Base-by-base conservation (phyloP, 2,329 filamentous ascomycete genomes). In the Alternaria infectoria region DNA sequence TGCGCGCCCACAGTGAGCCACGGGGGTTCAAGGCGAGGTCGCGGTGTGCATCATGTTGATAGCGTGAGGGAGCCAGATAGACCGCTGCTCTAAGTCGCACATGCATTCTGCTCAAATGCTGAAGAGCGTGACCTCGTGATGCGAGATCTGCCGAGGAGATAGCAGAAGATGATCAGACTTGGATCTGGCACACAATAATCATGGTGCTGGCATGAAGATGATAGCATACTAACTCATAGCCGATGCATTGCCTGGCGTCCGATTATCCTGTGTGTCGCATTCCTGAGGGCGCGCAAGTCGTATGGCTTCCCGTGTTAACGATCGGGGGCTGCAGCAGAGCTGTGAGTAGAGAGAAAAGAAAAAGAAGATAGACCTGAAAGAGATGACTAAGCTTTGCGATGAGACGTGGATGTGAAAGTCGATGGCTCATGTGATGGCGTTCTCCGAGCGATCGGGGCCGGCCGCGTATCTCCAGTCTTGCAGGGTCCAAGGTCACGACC, bases 371-470 rank as follows among this genome's bases (percentile, higher is more conserved):
- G 36, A 40, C 36, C n/a, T 17, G 0, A 17, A 17, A 40, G 36
- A 40, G 36, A 40, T 40, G 36, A 17, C 36, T 40, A 40, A 40
- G 36, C 36, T 40, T 40, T 40, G 36, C 36, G 15, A 21, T n/a
- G 55, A n/a, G 9, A 46, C 40, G 23, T 59, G 19, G 49, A 49
- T 19, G 57, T 17, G 44, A 26, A 40, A n/a, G n/a, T 21, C 17
- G 30, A 36, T 13, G 46, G 44, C n/a, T 50, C 21, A 10, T 21
- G 46, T 54, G 54, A 45, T 55, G 68, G 45, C 45, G 51, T 12
- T 54, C 54, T 62, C 54, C 57, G 61, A 59, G 65, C 68, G 63
- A 67, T 72, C 74, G 70, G 74, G 69, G 68, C 63, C 70, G 60
- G 63, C 74, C 73, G 49, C 49, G 71, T 62, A 60, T 59, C 61